Evolutionary conservation across 1,139 yeast species (phyloP), one percentile per base, ranked within the genome.

Genomic region (Spencermartinsiella ligniputridi): DNA sequence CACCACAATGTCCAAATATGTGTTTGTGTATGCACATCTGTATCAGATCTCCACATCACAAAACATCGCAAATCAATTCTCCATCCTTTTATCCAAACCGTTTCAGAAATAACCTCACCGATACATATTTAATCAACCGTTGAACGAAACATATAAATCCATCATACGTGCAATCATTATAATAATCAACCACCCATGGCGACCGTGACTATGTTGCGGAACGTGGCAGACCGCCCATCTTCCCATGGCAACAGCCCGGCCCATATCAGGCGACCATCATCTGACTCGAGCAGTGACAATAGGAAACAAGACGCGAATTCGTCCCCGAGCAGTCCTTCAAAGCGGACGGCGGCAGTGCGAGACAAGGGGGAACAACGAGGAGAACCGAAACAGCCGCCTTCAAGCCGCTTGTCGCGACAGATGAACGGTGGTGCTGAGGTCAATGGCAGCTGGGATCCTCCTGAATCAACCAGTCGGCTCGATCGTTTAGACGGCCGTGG

Each of bases 141-240:
- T n/a, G n/a, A n/a, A n/a, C n/a, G n/a, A n/a, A n/a, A n/a, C n/a
- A n/a, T n/a, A n/a, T n/a, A n/a, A n/a, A n/a, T n/a, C n/a, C n/a
- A n/a, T n/a, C n/a, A n/a, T n/a, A n/a, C n/a, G n/a, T n/a, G n/a
- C n/a, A n/a, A n/a, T n/a, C n/a, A n/a, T n/a, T n/a, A n/a, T n/a
- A n/a, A n/a, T n/a, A n/a, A n/a, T 11, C 38, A 22, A 13, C 18
- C 22, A 5, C 41, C 39, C 30, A 49, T 49, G 52, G 50, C 51
- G 50, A 47, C 50, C 32, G 40, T 47, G 51, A 45, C 49, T 34
- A 45, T 49, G 49, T 37, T 49, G 33, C 39, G 49, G 39, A 47
- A 45, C 44, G 44, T 46, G 32, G 32, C 32, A 27, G 32, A 27
- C 12, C 32, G 15, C 32, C 5, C 32, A 9, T 9, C 32, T 5